Base-by-base conservation (phyloP, 2,329 filamentous ascomycete species). In the Coniochaeta prunicola region DNA sequence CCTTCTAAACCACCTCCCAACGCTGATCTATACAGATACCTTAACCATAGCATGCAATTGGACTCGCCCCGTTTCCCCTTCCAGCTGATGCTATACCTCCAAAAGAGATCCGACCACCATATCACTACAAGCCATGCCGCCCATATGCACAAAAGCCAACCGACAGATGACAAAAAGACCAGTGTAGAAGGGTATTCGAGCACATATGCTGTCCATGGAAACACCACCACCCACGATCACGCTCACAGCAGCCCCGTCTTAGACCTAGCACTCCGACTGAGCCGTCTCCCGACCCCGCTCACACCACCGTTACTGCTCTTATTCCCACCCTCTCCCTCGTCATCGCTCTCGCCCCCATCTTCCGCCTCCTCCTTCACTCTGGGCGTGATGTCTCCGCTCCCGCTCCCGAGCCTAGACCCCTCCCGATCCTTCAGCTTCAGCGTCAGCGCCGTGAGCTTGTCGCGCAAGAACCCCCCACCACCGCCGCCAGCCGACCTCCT, bases 371-470 rank as follows among this genome's bases (percentile, higher is more conserved):
- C 65, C 5, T 63, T 63, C 28, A 60, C 36, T 15, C 24, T 17
- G 6, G 57, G 30, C 28, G 33, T 55, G 30, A 28, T 31, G 17
- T 58, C 42, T 24, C 34, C 28, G 21, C 31, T 30, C 21, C 68
- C 13, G 65, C 65, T 10, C 64, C 61, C 48, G 59, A 60, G 2
- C 53, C 60, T 30, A n/a, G 24, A 12, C 58, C 57, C 34, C 64
- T 68, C 61, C 59, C 62, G 59, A n/a, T 67, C 65, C 59, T 64
- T 66, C 60, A 66, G 64, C 58, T 65, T 64, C 42, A 61, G 58
- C 30, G 63, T 64, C 55, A 69, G 59, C 19, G 71, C 71, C 55
- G 63, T 74, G 12, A 74, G 45, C 61, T 71, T 76, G 28, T 74
- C 74, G 31, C 68, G 67, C 6, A 76, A 61, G 58, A 73, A 74